A percentile compares a stretch with the other conserved stretches of the same genome.
Evolutionary conservation across 2,329 filamentous ascomycete species (phyloP).

Genomic region (Fusarium multiceps): DNA sequence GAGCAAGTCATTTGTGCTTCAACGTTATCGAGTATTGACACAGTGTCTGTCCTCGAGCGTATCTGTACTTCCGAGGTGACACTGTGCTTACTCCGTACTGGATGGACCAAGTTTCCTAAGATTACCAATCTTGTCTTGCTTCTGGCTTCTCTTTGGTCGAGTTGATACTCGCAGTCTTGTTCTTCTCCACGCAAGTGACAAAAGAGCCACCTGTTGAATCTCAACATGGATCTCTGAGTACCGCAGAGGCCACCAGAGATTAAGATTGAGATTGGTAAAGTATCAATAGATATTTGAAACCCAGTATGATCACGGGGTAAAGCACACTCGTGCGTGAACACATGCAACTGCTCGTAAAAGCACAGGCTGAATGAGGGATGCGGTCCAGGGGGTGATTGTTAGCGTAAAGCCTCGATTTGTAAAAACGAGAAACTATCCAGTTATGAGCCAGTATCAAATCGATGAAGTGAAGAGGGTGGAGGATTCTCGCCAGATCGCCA

Average conservation of each 20-base stretch:
- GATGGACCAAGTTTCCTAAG: not conserved
- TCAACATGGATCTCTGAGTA: conserved; percentile 13
- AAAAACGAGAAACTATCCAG: conserved; percentile 9
- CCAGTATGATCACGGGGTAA: conserved; percentile 2
- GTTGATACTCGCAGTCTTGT: not conserved
- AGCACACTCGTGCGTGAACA: conserved; percentile 21
- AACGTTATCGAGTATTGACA: conserved; percentile 33
- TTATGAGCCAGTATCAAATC: conserved; percentile 17
- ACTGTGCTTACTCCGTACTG: conserved; percentile 36
- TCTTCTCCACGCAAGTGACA: conserved; percentile 12
- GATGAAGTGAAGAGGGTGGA: conserved; percentile 8
- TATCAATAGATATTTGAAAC: not conserved
- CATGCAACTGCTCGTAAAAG: conserved; percentile 34
- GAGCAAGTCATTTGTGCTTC: conserved; percentile 40
- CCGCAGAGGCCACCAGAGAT: conserved; percentile 14
- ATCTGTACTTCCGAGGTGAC: conserved; percentile 18
- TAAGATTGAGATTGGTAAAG: not conserved
- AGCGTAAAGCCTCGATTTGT: conserved; percentile 34
- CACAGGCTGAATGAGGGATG: conserved; percentile 27
- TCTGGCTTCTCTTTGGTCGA: conserved; percentile 14
- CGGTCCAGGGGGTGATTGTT: conserved; percentile 28
- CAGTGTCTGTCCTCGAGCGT: conserved; percentile 33
- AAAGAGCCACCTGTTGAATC: conserved; percentile 19
- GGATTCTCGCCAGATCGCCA: conserved; percentile 17
- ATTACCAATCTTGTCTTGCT: conserved; percentile 20